Evolutionary conservation across 2,329 filamentous ascomycete genomes (phyloP).

Genomic region (Colletotrichum sublineola): DNA sequence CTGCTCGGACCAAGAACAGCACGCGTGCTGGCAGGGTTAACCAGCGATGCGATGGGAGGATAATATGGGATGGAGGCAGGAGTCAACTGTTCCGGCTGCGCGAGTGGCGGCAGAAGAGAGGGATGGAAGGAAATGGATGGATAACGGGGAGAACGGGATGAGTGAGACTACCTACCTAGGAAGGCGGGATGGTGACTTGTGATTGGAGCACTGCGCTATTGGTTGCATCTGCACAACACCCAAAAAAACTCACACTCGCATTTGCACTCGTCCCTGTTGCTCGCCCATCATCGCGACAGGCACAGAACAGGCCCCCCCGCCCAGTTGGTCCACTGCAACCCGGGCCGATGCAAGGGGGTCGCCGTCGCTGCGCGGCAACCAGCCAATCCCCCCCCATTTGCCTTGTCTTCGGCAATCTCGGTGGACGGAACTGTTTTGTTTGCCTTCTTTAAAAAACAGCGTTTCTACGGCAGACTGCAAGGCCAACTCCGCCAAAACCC

Average conservation of each 20-base stretch:
- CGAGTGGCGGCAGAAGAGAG: slow-evolving; percentile 10
- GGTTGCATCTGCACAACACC: slow-evolving; percentile 18
- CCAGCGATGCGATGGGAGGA: slow-evolving; percentile 15
- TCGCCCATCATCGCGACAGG: slow-evolving; percentile 21
- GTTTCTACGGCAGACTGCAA: too few species aligned
- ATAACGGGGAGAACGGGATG: slow-evolving; percentile 22
- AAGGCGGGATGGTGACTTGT: slow-evolving; percentile 13
- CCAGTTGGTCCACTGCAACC: slow-evolving; percentile 20
- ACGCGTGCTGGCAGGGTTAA: background rate
- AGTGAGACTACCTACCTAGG: slow-evolving; percentile 16
- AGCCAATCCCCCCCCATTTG: slow-evolving; percentile 25
- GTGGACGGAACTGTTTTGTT: slow-evolving; percentile 21
- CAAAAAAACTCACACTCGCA: slow-evolving; percentile 7
- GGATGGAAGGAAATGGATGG: slow-evolving; percentile 23
- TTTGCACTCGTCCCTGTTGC: slow-evolving; percentile 12
- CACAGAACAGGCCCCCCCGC: background rate
- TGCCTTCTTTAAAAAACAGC: slow-evolving; percentile 20
- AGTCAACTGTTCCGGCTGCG: slow-evolving; percentile 13
- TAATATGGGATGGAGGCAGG: slow-evolving; percentile 25
- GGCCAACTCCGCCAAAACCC: too few species aligned
- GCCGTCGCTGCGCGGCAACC: slow-evolving; percentile 39
- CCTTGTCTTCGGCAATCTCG: slow-evolving; percentile 12
- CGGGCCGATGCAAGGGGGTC: slow-evolving; percentile 35
- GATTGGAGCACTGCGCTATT: slow-evolving; percentile 32
- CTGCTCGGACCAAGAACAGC: background rate